Base-by-base conservation (phyloP, 306 rosid species). In the Urtica urens region DNA sequence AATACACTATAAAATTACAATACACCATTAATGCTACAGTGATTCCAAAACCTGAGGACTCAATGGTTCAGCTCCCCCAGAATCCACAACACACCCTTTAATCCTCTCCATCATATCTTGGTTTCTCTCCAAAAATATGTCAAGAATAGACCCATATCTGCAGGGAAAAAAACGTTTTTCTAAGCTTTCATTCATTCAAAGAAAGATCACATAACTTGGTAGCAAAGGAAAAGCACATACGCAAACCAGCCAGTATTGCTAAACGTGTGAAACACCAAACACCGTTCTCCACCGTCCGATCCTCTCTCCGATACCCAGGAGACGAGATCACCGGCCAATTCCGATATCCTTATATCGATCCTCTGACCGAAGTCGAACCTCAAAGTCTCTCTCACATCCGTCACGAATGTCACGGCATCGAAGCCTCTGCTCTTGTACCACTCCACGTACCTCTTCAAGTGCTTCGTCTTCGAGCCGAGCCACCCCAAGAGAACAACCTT, bases 201-300 rank as follows among this genome's bases (percentile, higher is more conserved):
- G n/a, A 3, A 1, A 42, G 19, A 39, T 12, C 51, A 55, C 11
- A 6, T 4, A 14, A 13, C 10, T 11, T 7, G 17, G 22, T 14
- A 43, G 16, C 33, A 29, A 41, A 52, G 72, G 38, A 57, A 58
- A 59, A 52, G 62, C 59, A 59, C 88, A 53, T 80, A 88, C 95
- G 70, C 78, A 72, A 90, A 71, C 95, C 95, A 90, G 68, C 97
- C 97, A 12, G 95, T 90, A 33, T 85, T 84, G 75, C 97, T 85
- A 51, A 90, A 90, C 55, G 79, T 69, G 53, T 90, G 97, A 58
- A 90, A 85, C 35, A 85, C 58, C 80, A 90, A 51, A 47, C 62
- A 66, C 42, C 85, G 79, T 46, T 81, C 80, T 29, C 77, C 73
- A 7, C 93, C 83, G 30, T 49, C 77, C 28, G 66, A 67, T 43